A percentile compares a stretch with the other conserved stretches of the same genome.
Conservation (phyloP, 345 rosid genomes). For the Draba incana region DNA sequence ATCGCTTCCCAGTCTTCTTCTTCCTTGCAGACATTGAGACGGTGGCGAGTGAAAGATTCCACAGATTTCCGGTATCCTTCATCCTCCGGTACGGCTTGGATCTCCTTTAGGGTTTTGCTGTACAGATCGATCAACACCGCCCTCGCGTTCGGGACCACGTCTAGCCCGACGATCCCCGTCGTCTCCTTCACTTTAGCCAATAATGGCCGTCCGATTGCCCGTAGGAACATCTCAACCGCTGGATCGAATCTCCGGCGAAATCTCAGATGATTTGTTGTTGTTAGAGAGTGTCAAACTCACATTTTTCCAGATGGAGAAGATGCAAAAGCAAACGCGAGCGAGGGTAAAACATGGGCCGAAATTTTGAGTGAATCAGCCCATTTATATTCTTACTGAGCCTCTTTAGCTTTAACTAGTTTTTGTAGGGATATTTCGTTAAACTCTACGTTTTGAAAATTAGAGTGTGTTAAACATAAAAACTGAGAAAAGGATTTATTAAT, state of each 20-base stretch:
- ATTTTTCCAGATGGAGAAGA: conserved; percentile 16
- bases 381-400: neutral
- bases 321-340: neutral
- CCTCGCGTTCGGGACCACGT: conserved; percentile 92
- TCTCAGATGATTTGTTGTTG: conserved; percentile 30
- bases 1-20: conserved; percentile 89
- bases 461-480: too few species aligned
- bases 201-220: conserved; percentile 85
- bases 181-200: conserved; percentile 89
- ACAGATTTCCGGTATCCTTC: conserved; percentile 98
- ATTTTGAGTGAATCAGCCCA: neutral
- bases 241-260: conserved; percentile 37
- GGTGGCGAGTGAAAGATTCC: conserved; percentile 82
- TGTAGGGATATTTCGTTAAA: too few species aligned
- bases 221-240: conserved; percentile 61
- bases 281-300: conserved; percentile 20
- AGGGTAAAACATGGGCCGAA: neutral
- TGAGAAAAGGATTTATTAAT: neutral
- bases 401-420: neutral
- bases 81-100: conserved; percentile 91
- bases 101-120: conserved; percentile 88
- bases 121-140: conserved; percentile 77
- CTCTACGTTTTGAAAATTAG: too few species aligned
- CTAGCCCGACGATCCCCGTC: conserved; percentile 94
- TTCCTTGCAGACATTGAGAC: conserved; percentile 74